A percentile compares a stretch with the other conserved stretches of the same genome.
Evolutionary conservation across 129 eudicot species (phyloP).

Genomic region (Artemisia annua): DNA sequence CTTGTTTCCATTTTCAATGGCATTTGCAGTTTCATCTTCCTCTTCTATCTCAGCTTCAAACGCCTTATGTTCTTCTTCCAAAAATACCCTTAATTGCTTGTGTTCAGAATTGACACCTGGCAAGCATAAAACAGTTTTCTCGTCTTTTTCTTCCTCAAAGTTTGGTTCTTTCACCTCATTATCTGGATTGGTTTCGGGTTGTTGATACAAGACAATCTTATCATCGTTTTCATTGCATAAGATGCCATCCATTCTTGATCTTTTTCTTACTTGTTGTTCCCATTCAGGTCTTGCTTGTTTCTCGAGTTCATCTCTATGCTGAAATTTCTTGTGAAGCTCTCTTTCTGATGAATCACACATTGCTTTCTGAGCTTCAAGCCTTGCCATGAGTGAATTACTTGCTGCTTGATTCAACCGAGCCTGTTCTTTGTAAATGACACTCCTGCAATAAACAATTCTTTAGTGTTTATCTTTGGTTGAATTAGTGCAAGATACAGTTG

Average conservation of each 20-base stretch:
- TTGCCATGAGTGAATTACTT: conserved; percentile 76
- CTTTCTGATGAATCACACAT: conserved; percentile 91
- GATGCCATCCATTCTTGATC: conserved; percentile 64
- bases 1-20: conserved; percentile 23
- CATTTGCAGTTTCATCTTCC: conserved; percentile 21
- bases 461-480: neutral
- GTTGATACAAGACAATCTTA: conserved; percentile 36
- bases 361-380: conserved; percentile 95
- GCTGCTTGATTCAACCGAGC: conserved; percentile 94
- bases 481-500: neutral
- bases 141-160: conserved; percentile 31
- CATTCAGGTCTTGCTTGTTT: conserved; percentile 63
- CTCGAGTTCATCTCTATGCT: conserved; percentile 78
- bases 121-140: conserved; percentile 30
- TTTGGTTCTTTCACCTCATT: neutral
- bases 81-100: conserved; percentile 70
- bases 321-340: conserved; percentile 70
- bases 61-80: conserved; percentile 86
- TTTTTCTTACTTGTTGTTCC: conserved; percentile 81
- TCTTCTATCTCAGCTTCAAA: conserved; percentile 48
- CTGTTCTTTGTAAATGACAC: conserved; percentile 90
- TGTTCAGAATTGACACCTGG: conserved; percentile 41
- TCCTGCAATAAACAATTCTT: conserved; percentile 50
- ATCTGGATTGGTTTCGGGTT: conserved; percentile 36
- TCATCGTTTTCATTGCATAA: conserved; percentile 36